Evolutionary conservation across 2,329 filamentous ascomycete genomes (phyloP).

Genomic region (Akanthomyces lecanii): DNA sequence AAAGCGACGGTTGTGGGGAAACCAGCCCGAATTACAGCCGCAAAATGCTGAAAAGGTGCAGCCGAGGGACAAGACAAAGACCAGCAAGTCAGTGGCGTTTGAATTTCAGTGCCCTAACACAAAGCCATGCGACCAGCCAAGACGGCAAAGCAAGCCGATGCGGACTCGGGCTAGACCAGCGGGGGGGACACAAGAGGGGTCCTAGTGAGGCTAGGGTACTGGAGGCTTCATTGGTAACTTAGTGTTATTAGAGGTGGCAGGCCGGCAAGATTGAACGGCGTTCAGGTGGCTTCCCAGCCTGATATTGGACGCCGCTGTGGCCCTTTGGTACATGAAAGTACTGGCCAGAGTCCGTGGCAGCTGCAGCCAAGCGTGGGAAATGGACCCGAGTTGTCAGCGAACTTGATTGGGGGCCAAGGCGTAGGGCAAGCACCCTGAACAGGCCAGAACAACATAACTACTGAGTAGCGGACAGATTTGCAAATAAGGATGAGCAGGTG

Average conservation of each 20-base stretch:
- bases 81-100: constrained; percentile 12
- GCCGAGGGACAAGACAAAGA: constrained; percentile 10
- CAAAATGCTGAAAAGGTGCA: background rate
- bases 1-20: background rate
- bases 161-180: constrained; percentile 2
- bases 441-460: background rate
- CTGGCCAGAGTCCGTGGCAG: background rate
- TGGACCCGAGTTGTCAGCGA: background rate
- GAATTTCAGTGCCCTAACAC: constrained; percentile 3
- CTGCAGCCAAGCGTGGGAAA: constrained; percentile 1
- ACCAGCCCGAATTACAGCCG: background rate
- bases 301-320: background rate
- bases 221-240: background rate
- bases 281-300: background rate
- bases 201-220: background rate
- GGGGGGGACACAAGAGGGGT: background rate
- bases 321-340: background rate
- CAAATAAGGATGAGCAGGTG: constrained; percentile 1
- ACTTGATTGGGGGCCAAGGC: background rate
- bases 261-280: background rate
- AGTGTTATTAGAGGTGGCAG: background rate
- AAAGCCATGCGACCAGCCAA: constrained; percentile 13
- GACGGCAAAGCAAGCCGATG: constrained; percentile 14
- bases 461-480: too few relatives aligned
- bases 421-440: constrained; percentile 8